Percentiles rank a stretch among this genome's conserved stretches.
These are phyloP conservation scores for Lentinula lateritia DNA, from an alignment of 768 basidiomycete genomes.

Conservation along the genomic window DNA sequence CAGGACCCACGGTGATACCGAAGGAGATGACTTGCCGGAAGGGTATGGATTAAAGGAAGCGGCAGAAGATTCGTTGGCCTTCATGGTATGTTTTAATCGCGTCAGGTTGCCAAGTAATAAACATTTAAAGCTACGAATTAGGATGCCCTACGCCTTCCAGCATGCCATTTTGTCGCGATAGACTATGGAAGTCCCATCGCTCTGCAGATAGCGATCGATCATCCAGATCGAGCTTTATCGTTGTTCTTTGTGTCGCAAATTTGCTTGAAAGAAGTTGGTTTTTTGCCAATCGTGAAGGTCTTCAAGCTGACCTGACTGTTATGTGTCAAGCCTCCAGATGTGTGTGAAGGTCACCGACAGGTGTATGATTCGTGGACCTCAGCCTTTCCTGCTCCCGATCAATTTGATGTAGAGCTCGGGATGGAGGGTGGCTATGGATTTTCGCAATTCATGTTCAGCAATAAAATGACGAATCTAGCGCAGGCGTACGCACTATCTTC, in stretches of 20 bases:
- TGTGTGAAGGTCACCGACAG: conserved; percentile 3
- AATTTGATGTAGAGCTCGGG: background rate
- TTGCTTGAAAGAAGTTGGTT: background rate
- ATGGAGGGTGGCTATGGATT: conserved; percentile 2
- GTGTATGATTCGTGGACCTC: background rate
- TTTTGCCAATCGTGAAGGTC: background rate
- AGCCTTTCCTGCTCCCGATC: background rate
- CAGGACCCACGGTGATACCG: background rate
- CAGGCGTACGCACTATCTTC: background rate
- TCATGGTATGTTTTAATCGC: background rate
- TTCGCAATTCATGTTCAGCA: conserved; percentile 5
- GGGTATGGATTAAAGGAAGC: conserved; percentile 1
- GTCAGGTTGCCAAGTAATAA: background rate
- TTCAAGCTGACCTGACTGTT: background rate
- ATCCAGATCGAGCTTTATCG: background rate
- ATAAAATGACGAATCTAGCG: background rate
- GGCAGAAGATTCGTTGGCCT: background rate
- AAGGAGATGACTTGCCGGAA: background rate
- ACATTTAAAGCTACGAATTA: background rate
- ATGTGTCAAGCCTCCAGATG: conserved; percentile 1
- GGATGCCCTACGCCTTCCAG: conserved; percentile 1
- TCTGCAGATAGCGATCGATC: background rate
- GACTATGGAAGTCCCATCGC: conserved; percentile 1
- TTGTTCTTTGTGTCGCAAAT: conserved; percentile 1
- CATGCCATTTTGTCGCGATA: conserved; percentile 1